Evolutionary conservation across 371 early-diverging fungal genomes (phyloP).

Genomic region (Syncephalastrum sp.): DNA sequence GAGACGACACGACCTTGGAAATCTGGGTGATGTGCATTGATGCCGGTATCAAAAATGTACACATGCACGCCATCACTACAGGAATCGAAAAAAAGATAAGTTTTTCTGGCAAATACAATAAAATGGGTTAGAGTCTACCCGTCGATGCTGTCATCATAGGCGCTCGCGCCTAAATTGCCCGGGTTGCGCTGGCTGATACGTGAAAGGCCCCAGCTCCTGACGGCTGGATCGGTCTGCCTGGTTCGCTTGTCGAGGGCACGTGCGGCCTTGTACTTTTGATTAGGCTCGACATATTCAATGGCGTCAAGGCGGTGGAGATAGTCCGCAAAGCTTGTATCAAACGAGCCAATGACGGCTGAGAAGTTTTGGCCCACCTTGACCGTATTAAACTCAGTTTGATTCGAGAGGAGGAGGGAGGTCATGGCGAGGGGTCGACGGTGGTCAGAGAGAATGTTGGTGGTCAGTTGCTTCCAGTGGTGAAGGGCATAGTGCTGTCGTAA

Average conservation of each 20-base stretch:
- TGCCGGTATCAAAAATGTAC: slow-evolving; percentile 77
- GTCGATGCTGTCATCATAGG: slow-evolving; percentile 40
- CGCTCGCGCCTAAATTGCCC: slow-evolving; percentile 32
- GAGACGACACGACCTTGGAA: slow-evolving; percentile 78
- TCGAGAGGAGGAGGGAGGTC: neutral
- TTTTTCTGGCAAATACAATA: neutral
- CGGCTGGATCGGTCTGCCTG: slow-evolving; percentile 31
- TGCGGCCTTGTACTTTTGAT: slow-evolving; percentile 33
- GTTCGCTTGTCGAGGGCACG: slow-evolving; percentile 4
- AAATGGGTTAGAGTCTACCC: slow-evolving; percentile 30
- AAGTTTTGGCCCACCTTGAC: slow-evolving; percentile 19
- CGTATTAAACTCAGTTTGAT: slow-evolving; percentile 4
- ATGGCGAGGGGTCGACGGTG: no score
- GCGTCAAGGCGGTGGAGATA: slow-evolving; percentile 26
- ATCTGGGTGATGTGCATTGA: slow-evolving; percentile 70
- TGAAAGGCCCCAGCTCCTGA: slow-evolving; percentile 56
- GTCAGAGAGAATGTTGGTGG: no score
- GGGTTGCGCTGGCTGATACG: slow-evolving; percentile 49
- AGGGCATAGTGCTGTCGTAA: no score
- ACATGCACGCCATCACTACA: slow-evolving; percentile 59
- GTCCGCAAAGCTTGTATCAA: slow-evolving; percentile 26
- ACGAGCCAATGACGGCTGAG: slow-evolving; percentile 20
- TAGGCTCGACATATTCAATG: slow-evolving; percentile 55
- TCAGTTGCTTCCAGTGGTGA: no score
- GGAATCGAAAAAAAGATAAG: slow-evolving; percentile 5